Conservation (phyloP, 345 rosid species). For the Dimocarpus longan region DNA sequence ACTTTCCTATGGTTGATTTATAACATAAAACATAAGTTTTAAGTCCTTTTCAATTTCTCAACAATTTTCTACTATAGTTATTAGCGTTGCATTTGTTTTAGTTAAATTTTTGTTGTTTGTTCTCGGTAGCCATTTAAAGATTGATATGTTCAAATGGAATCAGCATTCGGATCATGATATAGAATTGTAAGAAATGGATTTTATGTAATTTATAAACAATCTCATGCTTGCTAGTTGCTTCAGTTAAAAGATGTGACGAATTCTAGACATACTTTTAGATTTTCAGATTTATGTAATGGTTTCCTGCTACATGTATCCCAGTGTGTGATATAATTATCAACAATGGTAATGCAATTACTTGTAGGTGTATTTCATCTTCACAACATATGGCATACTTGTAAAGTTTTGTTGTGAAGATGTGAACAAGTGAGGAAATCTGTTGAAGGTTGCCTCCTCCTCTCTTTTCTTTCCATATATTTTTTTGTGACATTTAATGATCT, state of each 20-base stretch:
- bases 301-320: neutral
- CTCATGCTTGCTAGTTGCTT: neutral
- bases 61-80: neutral
- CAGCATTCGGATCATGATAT: neutral
- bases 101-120: neutral
- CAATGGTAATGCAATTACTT: neutral
- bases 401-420: too few species aligned
- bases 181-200: neutral
- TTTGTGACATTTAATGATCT: conserved; percentile 4
- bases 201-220: neutral
- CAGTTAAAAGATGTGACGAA: neutral
- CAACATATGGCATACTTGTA: too few species aligned
- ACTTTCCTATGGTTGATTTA: conserved; percentile 6
- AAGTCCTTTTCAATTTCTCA: conserved; percentile 4
- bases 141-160: neutral
- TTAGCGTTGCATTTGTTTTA: neutral
- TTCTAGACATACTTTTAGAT: neutral
- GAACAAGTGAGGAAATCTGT: conserved; percentile 5
- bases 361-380: neutral
- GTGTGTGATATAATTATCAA: neutral
- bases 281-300: neutral
- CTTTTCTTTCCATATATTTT: neutral
- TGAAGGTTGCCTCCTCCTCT: neutral
- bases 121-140: neutral
- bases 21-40: neutral